Evolutionary conservation across 495 filamentous ascomycete genomes (phyloP), one percentile per base, ranked within the genome.

Genomic region (Podospora fimiseda): DNA sequence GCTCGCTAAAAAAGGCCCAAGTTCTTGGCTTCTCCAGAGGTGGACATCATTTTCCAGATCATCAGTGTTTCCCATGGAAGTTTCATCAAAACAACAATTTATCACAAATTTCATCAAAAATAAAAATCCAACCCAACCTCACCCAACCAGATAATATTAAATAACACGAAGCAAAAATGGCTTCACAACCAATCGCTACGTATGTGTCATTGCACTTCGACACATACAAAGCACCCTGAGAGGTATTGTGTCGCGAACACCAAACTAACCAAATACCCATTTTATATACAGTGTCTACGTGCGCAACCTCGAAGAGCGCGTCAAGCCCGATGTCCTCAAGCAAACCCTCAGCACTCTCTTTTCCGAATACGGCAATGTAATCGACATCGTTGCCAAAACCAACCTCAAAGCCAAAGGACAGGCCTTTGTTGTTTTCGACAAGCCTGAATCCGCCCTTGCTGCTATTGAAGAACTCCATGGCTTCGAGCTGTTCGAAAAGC

Each of bases 341-440:
- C 80, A 85, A 58, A 79, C 88, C 0, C 77, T 97, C 19, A 62
- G 63, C 3, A 81, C 86, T 60, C 81, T 97, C 64, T 99, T 99
- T 73, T 81, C 81, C 42, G 89, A 96, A 63, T 96, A 90, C 70
- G 93, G 93, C 62, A 87, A 77, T 50, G 80, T 99, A 60, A 72
- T 97, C 60, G 93, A 99, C 53, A 82, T 99, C 52, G 81, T 97
- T 50, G 90, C 90, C 37, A 97, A 97, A 76, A 86, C 78, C 43
- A 95, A 92, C 65, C 74, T 97, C 30, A 90, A 88, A 63, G 87
- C 89, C 51, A 96, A 94, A 69, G 93, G 93, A 41, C 93, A 99
- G 71, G 93, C 93, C 5, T 99, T 99, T 68, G 74, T 99, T 51
- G 91, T 99, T 48, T 97, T 90, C 69, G 90, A 95, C 58, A 82